These are phyloP conservation scores for Epichloe glyceriae DNA, from an alignment of 2,329 filamentous ascomycete species.

Conservation along the genomic window DNA sequence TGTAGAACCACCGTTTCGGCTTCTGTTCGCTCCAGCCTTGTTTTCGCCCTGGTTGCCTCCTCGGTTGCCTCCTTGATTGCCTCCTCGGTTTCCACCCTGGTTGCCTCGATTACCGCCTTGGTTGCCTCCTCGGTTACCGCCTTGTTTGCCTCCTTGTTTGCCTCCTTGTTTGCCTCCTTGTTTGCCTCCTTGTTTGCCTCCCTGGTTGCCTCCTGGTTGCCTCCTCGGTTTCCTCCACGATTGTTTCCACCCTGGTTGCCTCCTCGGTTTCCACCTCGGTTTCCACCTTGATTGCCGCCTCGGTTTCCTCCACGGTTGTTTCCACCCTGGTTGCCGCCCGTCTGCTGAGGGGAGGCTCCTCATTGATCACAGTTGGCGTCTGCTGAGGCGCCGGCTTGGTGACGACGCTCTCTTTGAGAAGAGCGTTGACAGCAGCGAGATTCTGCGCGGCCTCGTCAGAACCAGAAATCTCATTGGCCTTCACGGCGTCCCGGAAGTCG, in stretches of 20 bases:
- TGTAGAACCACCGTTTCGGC: not conserved
- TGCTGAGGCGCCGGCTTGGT: conserved; percentile 19
- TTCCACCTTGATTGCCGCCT: conserved; percentile 7
- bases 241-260: not conserved
- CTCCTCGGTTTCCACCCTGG: not conserved
- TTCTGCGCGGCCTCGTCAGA: conserved; percentile 15
- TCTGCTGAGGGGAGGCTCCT: not conserved
- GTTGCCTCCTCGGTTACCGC: not conserved
- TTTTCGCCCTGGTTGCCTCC: not conserved
- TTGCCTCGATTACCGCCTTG: not conserved
- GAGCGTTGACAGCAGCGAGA: conserved; percentile 25
- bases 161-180: accelerated
- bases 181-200: not conserved
- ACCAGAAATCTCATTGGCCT: conserved; percentile 30
- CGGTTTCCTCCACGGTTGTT: too few relatives aligned
- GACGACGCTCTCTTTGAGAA: conserved; percentile 18
- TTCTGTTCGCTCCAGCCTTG: not conserved
- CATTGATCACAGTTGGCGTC: conserved; percentile 16
- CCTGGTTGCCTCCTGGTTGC: not conserved
- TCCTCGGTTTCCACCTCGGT: not conserved
- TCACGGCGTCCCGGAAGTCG: conserved; percentile 30
- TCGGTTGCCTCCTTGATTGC: too few relatives aligned
- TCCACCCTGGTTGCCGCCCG: conserved; percentile 4
- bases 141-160: accelerated
- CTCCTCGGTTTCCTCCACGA: not conserved